phyloP scores from a whole-genome alignment of 352 stramenopile genomes.

The Globisporangium canariense region DNA sequence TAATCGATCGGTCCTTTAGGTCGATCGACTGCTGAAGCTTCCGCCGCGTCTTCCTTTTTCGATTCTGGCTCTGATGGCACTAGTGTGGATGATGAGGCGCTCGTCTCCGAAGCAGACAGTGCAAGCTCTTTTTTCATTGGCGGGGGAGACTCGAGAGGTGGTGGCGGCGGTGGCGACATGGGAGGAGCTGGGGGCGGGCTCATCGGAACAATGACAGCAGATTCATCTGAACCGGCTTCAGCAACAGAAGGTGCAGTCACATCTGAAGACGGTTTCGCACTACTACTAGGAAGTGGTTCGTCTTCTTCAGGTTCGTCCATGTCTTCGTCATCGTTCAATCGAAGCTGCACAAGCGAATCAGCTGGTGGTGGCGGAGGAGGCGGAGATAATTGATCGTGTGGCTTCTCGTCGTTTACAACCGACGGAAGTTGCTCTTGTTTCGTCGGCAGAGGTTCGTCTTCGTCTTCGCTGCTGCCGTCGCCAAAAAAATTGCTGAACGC shows the following conservation, averaged over 20 bases:
- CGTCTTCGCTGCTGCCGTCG: conserved; percentile 49
- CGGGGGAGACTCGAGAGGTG: conserved; percentile 20
- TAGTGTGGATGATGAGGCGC: conserved; percentile 28
- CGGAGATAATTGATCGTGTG: background rate
- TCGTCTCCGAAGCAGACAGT: conserved; percentile 10
- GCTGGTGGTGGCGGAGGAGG: background rate
- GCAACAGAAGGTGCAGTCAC: background rate
- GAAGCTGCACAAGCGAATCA: conserved; percentile 10
- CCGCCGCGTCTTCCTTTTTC: conserved; percentile 4
- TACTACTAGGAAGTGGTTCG: conserved; percentile 39
- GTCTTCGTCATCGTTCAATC: conserved; percentile 29
- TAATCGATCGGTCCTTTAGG: conserved; percentile 57
- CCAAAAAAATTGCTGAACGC: conserved; percentile 76
- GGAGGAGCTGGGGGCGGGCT: conserved; percentile 43
- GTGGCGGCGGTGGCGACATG: conserved; percentile 45
- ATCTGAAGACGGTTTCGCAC: background rate
- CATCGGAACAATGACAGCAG: conserved; percentile 14
- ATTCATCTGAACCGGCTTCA: conserved; percentile 2
- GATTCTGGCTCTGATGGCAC: conserved; percentile 6
- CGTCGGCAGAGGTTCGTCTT: conserved; percentile 59
- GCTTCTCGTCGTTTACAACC: background rate
- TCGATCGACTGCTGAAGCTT: conserved; percentile 3
- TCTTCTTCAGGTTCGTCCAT: conserved; percentile 56
- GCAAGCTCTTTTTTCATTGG: conserved; percentile 12
- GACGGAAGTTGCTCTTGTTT: conserved; percentile 13